Base-by-base conservation (phyloP, 805 yeast species). In the Lipomyces orientalis region DNA sequence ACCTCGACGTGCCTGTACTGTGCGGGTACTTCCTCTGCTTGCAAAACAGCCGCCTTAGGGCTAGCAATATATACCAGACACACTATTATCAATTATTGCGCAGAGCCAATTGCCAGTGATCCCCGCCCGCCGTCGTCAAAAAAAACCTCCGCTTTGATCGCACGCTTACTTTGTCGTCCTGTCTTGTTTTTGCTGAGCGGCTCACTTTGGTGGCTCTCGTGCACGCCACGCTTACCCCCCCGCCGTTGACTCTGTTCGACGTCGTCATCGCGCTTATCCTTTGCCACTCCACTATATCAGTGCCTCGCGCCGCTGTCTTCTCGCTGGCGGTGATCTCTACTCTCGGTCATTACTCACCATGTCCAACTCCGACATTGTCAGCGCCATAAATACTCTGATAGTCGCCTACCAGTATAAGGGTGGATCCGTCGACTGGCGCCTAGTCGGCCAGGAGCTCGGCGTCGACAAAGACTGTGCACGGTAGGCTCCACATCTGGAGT, bases 341-440 rank as follows among this genome's bases (percentile, higher is more conserved):
- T 12, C 33, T 16, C 35, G 7, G 58, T 14, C n/a, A n/a, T 12
- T 54, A 31, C 39, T 54, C 60, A 37, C 43, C 46, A 69, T 69
- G 72, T 69, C 72, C 51, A 69, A 69, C 54, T 69, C 72, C n/a
- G 72, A 69, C 56, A 69, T 69, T n/a, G 68, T 69, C 58, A 54
- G 62, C 37, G 72, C 72, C 34, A 70, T 69, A 22, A 63, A 69
- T 37, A 69, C 72, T 25, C 68, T 69, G 56, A 60, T 69, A 51
- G 68, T 66, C 39, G 72, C 72, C 46, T 69, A 54, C 66, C 71
- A 65, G 58, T 67, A 52, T 62, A 69, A 69, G 19, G 55, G 62
- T 37, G 72, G 72, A 43, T 66, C 72, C 25, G 72, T 69, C 60
- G 72, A 69, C 64, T 69, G 72, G 72, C 67, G 72, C n/a, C 65